A percentile compares a stretch with the other conserved stretches of the same genome.
Evolutionary conservation across 768 basidiomycete species (phyloP).

Genomic region (Russula earlei): DNA sequence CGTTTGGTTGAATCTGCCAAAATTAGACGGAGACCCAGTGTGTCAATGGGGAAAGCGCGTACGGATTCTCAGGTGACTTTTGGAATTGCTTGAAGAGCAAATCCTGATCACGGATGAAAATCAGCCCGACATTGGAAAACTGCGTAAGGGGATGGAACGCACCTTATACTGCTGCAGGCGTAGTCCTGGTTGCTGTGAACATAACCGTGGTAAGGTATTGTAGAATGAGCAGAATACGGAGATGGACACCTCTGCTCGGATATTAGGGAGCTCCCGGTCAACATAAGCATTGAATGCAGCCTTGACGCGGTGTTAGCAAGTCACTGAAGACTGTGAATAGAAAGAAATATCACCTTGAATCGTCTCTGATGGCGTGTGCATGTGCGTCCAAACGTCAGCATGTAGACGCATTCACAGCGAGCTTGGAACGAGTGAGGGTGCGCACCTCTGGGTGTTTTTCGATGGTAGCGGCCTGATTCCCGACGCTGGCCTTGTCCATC

Average conservation of each 20-base stretch:
- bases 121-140: not conserved
- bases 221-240: not conserved
- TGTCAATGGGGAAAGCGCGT: slow-evolving; percentile 26
- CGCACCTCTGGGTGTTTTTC: slow-evolving; percentile 89
- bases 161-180: slow-evolving; percentile 87
- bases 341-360: slow-evolving; percentile 56
- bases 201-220: slow-evolving; percentile 1
- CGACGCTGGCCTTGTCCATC: slow-evolving; percentile 87
- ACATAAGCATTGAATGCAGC: slow-evolving; percentile 87
- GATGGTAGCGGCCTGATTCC: slow-evolving; percentile 79
- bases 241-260: slow-evolving; percentile 55
- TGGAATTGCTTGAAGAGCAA: slow-evolving; percentile 91
- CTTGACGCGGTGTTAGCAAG: slow-evolving; percentile 27
- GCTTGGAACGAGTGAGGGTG: not conserved
- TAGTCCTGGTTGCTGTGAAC: slow-evolving; percentile 69
- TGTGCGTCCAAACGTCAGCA: slow-evolving; percentile 10
- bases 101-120: slow-evolving; percentile 39
- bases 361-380: slow-evolving; percentile 60
- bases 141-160: slow-evolving; percentile 14
- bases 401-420: not conserved
- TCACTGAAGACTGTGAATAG: not conserved
- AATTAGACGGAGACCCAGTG: not conserved
- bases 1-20: slow-evolving; percentile 71
- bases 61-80: slow-evolving; percentile 95
- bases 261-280: slow-evolving; percentile 75